Conservation (phyloP, 441 rosid species). For the Jatropha podagrica region DNA sequence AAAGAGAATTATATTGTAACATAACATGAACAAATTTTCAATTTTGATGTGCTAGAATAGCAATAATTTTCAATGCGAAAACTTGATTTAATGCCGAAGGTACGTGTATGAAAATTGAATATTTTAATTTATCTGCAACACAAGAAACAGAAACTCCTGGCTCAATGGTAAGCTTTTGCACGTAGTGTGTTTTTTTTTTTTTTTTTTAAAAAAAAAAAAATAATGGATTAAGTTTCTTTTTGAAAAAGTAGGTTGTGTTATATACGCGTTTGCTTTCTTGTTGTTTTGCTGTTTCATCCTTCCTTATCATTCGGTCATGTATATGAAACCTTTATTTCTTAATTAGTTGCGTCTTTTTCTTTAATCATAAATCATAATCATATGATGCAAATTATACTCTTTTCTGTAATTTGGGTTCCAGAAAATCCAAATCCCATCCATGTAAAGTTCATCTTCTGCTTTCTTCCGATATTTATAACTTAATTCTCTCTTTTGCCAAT, state of each 20-base stretch:
- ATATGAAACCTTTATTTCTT: background rate
- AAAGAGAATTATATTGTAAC: too few species aligned
- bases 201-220: too few species aligned
- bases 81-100: too few species aligned
- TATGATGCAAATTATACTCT: background rate
- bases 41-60: too few species aligned
- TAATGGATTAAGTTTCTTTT: background rate
- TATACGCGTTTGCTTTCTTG: background rate
- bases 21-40: too few species aligned
- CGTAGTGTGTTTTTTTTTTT: background rate
- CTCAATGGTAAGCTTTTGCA: background rate
- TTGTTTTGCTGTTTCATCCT: slow-evolving; percentile 1
- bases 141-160: background rate
- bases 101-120: too few species aligned
- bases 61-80: too few species aligned
- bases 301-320: background rate
- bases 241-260: background rate
- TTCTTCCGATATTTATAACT: background rate
- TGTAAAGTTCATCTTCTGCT: background rate
- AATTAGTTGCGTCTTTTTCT: background rate
- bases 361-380: background rate
- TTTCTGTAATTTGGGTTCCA: background rate
- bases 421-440: background rate
- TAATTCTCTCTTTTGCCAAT: background rate
- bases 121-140: too few species aligned